Conservation (phyloP, 257 asterid genomes). For the Nicotiana undulata region DNA sequence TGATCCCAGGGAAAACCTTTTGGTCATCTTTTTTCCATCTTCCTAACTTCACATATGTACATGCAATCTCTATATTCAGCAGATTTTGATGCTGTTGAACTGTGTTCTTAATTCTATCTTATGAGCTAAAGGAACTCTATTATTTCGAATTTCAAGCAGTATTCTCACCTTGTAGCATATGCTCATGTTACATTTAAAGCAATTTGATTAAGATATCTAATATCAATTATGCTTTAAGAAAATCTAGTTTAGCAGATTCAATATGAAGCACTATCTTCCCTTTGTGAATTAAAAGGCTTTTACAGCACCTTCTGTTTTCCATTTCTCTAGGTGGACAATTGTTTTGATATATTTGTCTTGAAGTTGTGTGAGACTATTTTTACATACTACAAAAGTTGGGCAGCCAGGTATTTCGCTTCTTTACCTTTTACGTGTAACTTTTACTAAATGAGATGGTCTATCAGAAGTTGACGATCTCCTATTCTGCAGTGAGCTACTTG, state of each 20-base stretch:
- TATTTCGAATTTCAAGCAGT: not conserved
- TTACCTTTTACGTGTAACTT: not conserved
- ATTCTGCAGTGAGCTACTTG: slow-evolving; percentile 74
- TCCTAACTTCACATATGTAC: not conserved
- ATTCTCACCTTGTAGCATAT: not conserved
- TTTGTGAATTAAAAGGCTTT: not conserved
- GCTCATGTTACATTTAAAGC: not conserved
- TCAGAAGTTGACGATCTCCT: slow-evolving; percentile 14
- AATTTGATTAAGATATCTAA: not conserved
- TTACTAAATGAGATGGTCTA: not conserved
- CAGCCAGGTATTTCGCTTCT: slow-evolving; percentile 65
- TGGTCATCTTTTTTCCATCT: not conserved
- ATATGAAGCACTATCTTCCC: not conserved
- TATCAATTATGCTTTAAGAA: not conserved
- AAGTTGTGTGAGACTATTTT: slow-evolving; percentile 74
- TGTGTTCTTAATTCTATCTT: not conserved
- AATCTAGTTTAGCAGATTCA: not conserved
- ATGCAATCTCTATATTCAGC: slow-evolving; percentile 1
- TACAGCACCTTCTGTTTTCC: not conserved
- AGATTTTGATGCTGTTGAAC: not conserved
- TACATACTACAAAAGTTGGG: slow-evolving; percentile 96
- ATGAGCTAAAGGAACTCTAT: not conserved
- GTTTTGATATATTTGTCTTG: slow-evolving; percentile 85
- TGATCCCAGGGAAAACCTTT: not conserved
- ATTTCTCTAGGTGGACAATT: slow-evolving; percentile 76